These are phyloP conservation scores for Candida sp. DNA, from an alignment of 1,139 yeast genomes.

Conservation along the genomic window DNA sequence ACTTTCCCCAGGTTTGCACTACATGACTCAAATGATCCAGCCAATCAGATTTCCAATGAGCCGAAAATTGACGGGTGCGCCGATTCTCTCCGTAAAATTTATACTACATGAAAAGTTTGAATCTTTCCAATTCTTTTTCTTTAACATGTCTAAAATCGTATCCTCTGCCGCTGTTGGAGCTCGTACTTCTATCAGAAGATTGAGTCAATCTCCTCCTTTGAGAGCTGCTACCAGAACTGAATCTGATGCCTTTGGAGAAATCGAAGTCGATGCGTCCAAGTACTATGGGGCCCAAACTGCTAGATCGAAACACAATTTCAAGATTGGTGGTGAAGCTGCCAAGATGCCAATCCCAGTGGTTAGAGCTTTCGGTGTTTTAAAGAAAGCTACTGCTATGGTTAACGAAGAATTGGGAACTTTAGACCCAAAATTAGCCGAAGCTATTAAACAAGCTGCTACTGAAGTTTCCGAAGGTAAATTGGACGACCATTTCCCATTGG, in stretches of 20 bases:
- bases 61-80: neutral
- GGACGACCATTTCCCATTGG: conserved; percentile 93
- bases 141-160: conserved; percentile 29
- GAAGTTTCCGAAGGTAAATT: conserved; percentile 93
- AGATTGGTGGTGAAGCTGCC: conserved; percentile 91
- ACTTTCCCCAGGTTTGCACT: neutral
- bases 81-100: conserved; percentile 4
- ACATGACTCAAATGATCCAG: neutral
- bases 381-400: conserved; percentile 93
- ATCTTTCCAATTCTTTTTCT: neutral
- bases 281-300: conserved; percentile 99
- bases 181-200: conserved; percentile 18
- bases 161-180: conserved; percentile 12
- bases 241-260: conserved; percentile 95
- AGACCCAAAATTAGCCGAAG: conserved; percentile 78
- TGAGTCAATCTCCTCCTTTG: conserved; percentile 22
- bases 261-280: conserved; percentile 78
- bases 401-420: conserved; percentile 77
- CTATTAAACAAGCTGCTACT: conserved; percentile 91
- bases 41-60: conserved; percentile 2
- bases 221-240: conserved; percentile 59
- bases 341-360: conserved; percentile 89
- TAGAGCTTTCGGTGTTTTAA: conserved; percentile 88
- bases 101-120: neutral
- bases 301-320: conserved; percentile 87